phyloP scores from a whole-genome alignment of 495 filamentous ascomycete species.

The Lepraria neglecta region DNA sequence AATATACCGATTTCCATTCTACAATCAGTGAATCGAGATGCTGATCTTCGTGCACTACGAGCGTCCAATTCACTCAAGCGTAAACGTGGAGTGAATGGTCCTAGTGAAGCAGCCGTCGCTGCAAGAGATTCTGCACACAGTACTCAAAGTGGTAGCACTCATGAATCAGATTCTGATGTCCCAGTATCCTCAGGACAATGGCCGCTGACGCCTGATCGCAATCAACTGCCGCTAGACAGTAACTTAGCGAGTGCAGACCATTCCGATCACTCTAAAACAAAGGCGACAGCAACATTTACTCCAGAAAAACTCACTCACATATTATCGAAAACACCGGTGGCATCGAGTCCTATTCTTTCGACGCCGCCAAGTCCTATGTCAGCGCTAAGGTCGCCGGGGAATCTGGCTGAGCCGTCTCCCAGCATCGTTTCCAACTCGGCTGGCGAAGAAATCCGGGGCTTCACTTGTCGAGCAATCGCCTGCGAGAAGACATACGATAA shows the following conservation, averaged over 20 bases:
- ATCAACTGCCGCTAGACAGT: conserved; percentile 28
- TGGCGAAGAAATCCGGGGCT: not conserved
- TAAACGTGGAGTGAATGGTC: not conserved
- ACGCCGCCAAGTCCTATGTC: not conserved
- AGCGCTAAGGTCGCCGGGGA: not conserved
- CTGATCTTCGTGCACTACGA: conserved; percentile 9
- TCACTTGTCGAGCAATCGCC: conserved; percentile 1
- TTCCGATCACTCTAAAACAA: not conserved
- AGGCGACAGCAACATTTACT: not conserved
- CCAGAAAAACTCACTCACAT: not conserved
- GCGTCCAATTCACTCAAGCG: not conserved
- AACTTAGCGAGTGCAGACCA: conserved; percentile 13
- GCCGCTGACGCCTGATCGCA: conserved; percentile 17
- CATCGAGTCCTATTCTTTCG: not conserved
- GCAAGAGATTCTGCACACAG: not conserved
- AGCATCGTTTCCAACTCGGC: not conserved
- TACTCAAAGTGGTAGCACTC: not conserved
- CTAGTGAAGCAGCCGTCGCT: not conserved
- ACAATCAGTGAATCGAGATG: conserved; percentile 23
- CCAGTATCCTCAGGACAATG: conserved; percentile 11
- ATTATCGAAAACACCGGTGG: not conserved
- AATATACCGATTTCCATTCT: conserved; percentile 29
- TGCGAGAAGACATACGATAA: conserved; percentile 7
- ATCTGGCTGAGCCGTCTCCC: not conserved
- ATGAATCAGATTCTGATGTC: conserved; percentile 16